Conservation (phyloP, 2,329 filamentous ascomycete genomes). For the Nemania sp. region DNA sequence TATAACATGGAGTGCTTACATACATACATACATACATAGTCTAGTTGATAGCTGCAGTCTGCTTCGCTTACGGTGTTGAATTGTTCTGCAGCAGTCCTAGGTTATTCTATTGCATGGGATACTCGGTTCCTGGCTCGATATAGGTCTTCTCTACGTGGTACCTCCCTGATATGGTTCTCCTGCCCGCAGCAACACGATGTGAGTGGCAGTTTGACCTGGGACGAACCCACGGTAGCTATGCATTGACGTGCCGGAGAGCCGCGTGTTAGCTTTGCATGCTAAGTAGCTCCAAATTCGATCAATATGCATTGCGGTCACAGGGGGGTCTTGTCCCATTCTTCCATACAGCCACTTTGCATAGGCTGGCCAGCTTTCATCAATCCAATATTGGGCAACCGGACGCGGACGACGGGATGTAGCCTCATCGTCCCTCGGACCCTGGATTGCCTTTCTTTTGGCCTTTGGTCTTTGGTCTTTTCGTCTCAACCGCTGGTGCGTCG, state of each 20-base stretch:
- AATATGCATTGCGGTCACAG: slow-evolving; percentile 17
- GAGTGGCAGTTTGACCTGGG: slow-evolving; percentile 18
- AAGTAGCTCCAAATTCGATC: slow-evolving; percentile 23
- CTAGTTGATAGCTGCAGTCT: not conserved
- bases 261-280: slow-evolving; percentile 31
- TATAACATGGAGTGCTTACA: not conserved
- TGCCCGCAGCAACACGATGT: slow-evolving; percentile 14
- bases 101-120: slow-evolving; percentile 10
- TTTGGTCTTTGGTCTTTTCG: not conserved
- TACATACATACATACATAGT: too few relatives aligned
- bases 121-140: not conserved
- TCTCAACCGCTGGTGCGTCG: slow-evolving; percentile 12
- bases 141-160: not conserved
- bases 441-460: slow-evolving; percentile 5
- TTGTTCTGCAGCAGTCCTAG: slow-evolving; percentile 2
- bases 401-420: slow-evolving; percentile 19
- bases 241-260: slow-evolving; percentile 34
- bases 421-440: slow-evolving; percentile 11
- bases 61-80: slow-evolving; percentile 21
- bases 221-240: slow-evolving; percentile 28
- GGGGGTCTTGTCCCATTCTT: slow-evolving; percentile 12
- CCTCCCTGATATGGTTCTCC: slow-evolving; percentile 11
- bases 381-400: slow-evolving; percentile 11
- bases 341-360: slow-evolving; percentile 20
- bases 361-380: slow-evolving; percentile 11